Base-by-base conservation (phyloP, 345 rosid genomes). In the Trapa incisa region DNA sequence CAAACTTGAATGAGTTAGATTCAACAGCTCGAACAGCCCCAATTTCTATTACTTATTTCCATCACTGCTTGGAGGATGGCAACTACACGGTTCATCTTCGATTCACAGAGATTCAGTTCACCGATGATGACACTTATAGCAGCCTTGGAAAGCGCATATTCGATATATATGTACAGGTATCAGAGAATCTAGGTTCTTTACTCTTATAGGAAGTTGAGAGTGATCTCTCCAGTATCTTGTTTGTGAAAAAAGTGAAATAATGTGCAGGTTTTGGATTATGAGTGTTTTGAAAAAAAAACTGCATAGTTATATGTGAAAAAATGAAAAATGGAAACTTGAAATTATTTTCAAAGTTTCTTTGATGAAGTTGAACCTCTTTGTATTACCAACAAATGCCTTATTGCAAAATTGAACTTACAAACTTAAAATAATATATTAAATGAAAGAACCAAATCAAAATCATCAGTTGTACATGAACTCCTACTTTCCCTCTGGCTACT, bases 91-190 rank as follows among this genome's bases (percentile, higher is more conserved):
- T 85, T 22, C 79, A 65, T 41, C 89, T 85, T 42, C 82, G 77
- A 50, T 85, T 85, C 73, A 74, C 81, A 5, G 87, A 83, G 75
- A 83, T 85, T 64, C 66, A 70, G 61, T 79, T 83, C 67, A 76
- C 71, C 17, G 73, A 79, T 37, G 78, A 83, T 66, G 75, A 57
- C 17, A 73, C 87, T 3, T 83, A 67, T 61, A 5, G n/a, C 2
- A 76, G 80, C 70, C 77, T 81, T 0, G 87, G 85, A 47, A 85
- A 73, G 75, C 75, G 85, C 45, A 52, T 85, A 41, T 85, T 83
- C 39, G 70, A 85, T 74, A 78, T 85, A 60, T 79, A 81, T 65
- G 73, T 79, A 8, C 89, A 83, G 89, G 89, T 85, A 72, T 29
- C 4, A 16, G 16, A 50, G 14, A 14, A 50, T 50, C 53, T 50